Percentiles rank a stretch among this genome's conserved stretches.
phyloP scores from a whole-genome alignment of 495 filamentous ascomycete genomes.

The Penicillium turbatum region DNA sequence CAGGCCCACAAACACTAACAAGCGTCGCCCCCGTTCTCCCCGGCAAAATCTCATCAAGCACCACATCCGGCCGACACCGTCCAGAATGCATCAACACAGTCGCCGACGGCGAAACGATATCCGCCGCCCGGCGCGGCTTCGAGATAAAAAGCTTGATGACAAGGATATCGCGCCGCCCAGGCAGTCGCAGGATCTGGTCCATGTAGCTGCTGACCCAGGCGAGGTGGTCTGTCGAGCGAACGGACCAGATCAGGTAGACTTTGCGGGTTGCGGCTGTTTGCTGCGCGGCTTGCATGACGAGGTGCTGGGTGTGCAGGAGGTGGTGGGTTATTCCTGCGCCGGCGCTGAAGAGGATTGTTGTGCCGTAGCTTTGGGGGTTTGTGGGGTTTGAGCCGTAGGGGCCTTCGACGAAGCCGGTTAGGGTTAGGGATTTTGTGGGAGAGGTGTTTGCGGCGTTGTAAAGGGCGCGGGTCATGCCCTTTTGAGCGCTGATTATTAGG shows the following conservation, averaged over 20 bases:
- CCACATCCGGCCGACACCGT: conserved; percentile 49
- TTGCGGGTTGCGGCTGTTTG: conserved; percentile 71
- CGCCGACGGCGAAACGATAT: conserved; percentile 75
- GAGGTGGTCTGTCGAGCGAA: conserved; percentile 82
- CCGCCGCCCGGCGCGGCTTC: conserved; percentile 54
- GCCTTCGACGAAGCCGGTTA: conserved; percentile 69
- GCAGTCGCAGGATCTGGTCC: conserved; percentile 86
- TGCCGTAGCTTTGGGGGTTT: conserved; percentile 72
- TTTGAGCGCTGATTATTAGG: conserved; percentile 71
- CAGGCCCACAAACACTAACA: conserved; percentile 86
- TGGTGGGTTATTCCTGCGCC: conserved; percentile 89
- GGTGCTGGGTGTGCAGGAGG: conserved; percentile 69
- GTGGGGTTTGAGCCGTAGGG: conserved; percentile 71
- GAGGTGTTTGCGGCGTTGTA: conserved; percentile 61
- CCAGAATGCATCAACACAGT: conserved; percentile 90
- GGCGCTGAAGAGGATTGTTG: conserved; percentile 78
- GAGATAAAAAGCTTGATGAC: conserved; percentile 86
- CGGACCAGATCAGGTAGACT: conserved; percentile 84
- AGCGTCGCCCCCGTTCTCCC: conserved; percentile 74
- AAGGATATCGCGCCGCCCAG: conserved; percentile 74
- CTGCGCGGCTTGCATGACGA: conserved; percentile 64
- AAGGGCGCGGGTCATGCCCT: conserved; percentile 77
- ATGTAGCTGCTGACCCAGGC: conserved; percentile 95
- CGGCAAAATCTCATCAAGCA: conserved; percentile 76
- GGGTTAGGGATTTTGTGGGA: conserved; percentile 55